Evolutionary conservation across 306 rosid genomes (phyloP).

Genomic region (Fagus crenata): DNA sequence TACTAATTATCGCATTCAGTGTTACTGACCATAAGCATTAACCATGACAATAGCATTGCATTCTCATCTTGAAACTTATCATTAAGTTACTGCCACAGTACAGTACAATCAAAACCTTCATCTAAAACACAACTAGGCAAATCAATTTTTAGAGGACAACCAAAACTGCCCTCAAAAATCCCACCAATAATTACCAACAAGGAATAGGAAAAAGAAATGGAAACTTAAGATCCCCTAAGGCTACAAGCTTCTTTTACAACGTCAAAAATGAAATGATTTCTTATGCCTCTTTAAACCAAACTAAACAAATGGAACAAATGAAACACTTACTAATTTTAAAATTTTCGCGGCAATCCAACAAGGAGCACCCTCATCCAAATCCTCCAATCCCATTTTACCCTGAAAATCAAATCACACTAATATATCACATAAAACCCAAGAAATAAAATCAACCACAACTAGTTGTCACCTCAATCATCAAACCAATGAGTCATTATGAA

Average conservation of each 20-base stretch:
- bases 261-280: background rate
- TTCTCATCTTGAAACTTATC: slow-evolving; percentile 8
- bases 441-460: background rate
- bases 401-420: slow-evolving; percentile 19
- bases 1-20: background rate
- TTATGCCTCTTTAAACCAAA: slow-evolving; percentile 9
- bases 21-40: slow-evolving; percentile 5
- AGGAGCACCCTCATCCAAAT: slow-evolving; percentile 44
- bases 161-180: background rate
- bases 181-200: slow-evolving; percentile 19
- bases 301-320: slow-evolving; percentile 16
- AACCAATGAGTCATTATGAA: background rate
- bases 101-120: background rate
- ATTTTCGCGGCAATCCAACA: slow-evolving; percentile 63
- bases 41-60: background rate
- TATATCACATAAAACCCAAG: slow-evolving; percentile 9
- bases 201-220: slow-evolving; percentile 10
- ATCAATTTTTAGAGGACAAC: slow-evolving; percentile 12
- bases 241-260: background rate
- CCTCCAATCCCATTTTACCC: slow-evolving; percentile 34
- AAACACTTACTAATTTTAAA: slow-evolving; percentile 62
- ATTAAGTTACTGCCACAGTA: background rate
- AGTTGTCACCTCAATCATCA: background rate
- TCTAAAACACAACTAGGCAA: background rate
- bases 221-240: slow-evolving; percentile 7